Evolutionary conservation across 495 filamentous ascomycete species (phyloP), one percentile per base, ranked within the genome.

Genomic region (Aspergillus baeticus): DNA sequence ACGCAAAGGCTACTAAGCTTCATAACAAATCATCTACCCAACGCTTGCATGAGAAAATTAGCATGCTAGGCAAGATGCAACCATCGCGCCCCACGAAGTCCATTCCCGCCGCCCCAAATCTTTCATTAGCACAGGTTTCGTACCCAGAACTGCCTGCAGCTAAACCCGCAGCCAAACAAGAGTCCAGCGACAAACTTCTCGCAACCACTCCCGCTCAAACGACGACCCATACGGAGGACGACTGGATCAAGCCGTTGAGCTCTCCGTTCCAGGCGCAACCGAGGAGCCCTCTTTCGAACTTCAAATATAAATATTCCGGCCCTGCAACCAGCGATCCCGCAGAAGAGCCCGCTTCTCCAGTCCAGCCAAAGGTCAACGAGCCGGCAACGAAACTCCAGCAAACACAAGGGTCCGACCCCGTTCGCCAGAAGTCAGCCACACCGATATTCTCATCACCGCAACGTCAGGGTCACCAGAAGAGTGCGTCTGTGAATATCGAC

Each of bases 1-100:
- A 71, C 5, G 58, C 54, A 17, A 65, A 62, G n/a, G 72, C 68
- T 17, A 77, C 77, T 44, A 82, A 79, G 57, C 58, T 83, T 6
- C 90, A 96, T 68, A 91, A 83, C 71, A 96, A 94, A 64, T 92
- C 90, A 6, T 92, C 92, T 5, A 97, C 94, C 2, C 91, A 97
- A 66, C 80, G 87, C 10, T 78, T 98, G 15, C 89, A 95, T 55
- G 95, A 98, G 56, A 88, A 90, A 61, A 96, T 98, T 62, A 93
- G 86, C 64, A 91, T 93, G 84, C 81, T 98, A 17, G 92, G 92
- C 20, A 89, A 97, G 67, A 79, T 84, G 1, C 88, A 91, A 62
- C 76, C 87, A 41, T 77, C 86, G 29, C 77, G 87, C 42, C 74
- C 83, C 3, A 89, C 86, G 3, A 93, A 92, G 63, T 87, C 86